Evolutionary conservation across 805 yeast species (phyloP).

Genomic region (Cephaloascus albidus): DNA sequence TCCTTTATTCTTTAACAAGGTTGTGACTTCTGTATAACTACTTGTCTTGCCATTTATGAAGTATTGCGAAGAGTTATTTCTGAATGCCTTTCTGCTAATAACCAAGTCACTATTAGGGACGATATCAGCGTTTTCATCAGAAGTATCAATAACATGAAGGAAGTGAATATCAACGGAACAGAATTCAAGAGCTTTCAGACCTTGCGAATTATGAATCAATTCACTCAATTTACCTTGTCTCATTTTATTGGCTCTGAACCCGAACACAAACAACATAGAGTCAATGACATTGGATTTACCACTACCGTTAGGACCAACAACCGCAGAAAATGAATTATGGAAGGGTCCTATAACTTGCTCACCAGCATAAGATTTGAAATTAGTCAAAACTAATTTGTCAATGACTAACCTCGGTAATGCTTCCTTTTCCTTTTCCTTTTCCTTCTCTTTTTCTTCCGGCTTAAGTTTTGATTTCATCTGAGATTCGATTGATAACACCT

Average conservation of each 20-base stretch:
- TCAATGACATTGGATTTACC: slow-evolving; percentile 98
- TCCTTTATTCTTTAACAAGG: slow-evolving; percentile 66
- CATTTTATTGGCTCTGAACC: slow-evolving; percentile 94
- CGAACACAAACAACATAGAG: slow-evolving; percentile 92
- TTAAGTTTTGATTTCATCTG: too few species aligned
- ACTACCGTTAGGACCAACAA: slow-evolving; percentile 97
- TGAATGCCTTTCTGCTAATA: slow-evolving; percentile 71
- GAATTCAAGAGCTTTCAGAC: slow-evolving; percentile 50
- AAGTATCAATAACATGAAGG: slow-evolving; percentile 59
- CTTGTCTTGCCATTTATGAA: slow-evolving; percentile 62
- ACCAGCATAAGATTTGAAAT: slow-evolving; percentile 96
- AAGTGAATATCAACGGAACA: slow-evolving; percentile 93
- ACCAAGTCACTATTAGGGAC: slow-evolving; percentile 53
- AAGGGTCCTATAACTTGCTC: slow-evolving; percentile 90
- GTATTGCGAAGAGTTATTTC: slow-evolving; percentile 72
- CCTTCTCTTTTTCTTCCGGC: neutral
- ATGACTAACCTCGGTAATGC: slow-evolving; percentile 63
- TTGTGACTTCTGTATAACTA: slow-evolving; percentile 71
- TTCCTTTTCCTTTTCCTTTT: slow-evolving; percentile 3
- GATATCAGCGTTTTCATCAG: slow-evolving; percentile 23
- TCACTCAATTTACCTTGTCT: slow-evolving; percentile 92
- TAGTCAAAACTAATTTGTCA: slow-evolving; percentile 58
- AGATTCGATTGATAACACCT: neutral
- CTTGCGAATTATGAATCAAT: slow-evolving; percentile 83
- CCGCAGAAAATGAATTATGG: slow-evolving; percentile 88